Base-by-base conservation (phyloP, 2,329 filamentous ascomycete genomes). In the Phialophora chinensis region DNA sequence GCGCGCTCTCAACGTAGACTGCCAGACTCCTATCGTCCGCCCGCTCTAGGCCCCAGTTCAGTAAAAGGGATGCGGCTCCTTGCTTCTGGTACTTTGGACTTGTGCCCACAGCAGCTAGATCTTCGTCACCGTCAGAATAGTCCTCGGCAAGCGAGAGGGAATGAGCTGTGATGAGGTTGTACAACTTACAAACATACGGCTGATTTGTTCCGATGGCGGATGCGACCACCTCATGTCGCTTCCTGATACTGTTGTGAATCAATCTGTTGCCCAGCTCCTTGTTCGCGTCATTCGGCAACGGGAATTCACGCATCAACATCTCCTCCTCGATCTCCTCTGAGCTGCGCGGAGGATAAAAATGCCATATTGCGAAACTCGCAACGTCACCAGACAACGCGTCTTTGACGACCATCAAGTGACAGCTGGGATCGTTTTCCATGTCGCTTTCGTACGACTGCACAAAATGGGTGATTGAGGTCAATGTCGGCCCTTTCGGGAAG, bases 341-440 rank as follows among this genome's bases (percentile, higher is more conserved):
- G 55, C 42, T 47, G 54, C 42, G 53, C 14, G 63, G 62, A 12
- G 69, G 65, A 53, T 57, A 70, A 27, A 71, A 70, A 53, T 71
- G 65, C 71, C 71, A 72, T 6, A 69, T 35, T 10, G 71, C 69
- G 42, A 64, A 72, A 38, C 64, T 66, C 47, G 59, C 66, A 38
- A 70, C 57, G 25, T 71, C 68, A 27, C 69, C 68, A 1, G 67
- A 65, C 59, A 67, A 47, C 10, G 67, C 60, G 8, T 72, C 67
- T 35, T 70, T 71, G 8, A 70, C 65, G 7, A 71, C 63, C 65
- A 72, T 66, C 25, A 70, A 27, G 52, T 69, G 66, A n/a, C 52
- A 65, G n/a, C 58, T 66, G 8, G 54, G 62, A 38, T 72, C 71
- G 27, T 67, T 64, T 38, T 70, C 66, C 67, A 70, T 62, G 56